phyloP scores from a whole-genome alignment of 2,329 filamentous ascomycete species.

The Aspergillaceae sp. region DNA sequence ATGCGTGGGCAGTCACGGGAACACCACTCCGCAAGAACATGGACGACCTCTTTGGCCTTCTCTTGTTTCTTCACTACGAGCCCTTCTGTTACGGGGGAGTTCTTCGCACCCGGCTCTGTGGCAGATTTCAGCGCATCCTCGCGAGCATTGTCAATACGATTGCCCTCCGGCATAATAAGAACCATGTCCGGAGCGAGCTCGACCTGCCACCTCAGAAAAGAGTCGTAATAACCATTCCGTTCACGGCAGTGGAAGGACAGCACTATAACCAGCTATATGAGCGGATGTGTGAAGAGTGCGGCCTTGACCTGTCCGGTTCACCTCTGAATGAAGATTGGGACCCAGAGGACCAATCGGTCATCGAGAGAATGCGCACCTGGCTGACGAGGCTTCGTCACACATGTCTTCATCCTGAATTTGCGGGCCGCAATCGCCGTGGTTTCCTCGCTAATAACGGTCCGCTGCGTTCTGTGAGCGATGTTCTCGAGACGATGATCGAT shows the following conservation, averaged over 20 bases:
- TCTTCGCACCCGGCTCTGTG: constrained; percentile 61
- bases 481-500: constrained; percentile 85
- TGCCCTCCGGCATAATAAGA: constrained; percentile 78
- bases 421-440: constrained; percentile 55
- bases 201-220: constrained; percentile 73
- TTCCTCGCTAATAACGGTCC: constrained; percentile 54
- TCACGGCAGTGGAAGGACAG: constrained; percentile 83
- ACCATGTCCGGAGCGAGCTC: constrained; percentile 68
- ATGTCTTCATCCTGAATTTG: constrained; percentile 77
- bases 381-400: constrained; percentile 70
- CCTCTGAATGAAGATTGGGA: constrained; percentile 58
- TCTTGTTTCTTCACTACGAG: constrained; percentile 71
- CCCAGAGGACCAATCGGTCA: constrained; percentile 45
- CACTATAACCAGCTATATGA: constrained; percentile 71
- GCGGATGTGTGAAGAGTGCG: constrained; percentile 63
- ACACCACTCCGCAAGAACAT: constrained; percentile 79
- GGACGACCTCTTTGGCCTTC: constrained; percentile 67
- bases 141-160: constrained; percentile 60
- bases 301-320: constrained; percentile 55
- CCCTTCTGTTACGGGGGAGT: constrained; percentile 59
- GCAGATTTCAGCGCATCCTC: constrained; percentile 56
- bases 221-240: constrained; percentile 79
- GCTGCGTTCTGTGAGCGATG: constrained; percentile 73
- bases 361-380: constrained; percentile 71
- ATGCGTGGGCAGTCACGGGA: constrained; percentile 87